Conservation (phyloP, 2,329 filamentous ascomycete genomes). For the Tolypocladium ovalisporum region DNA sequence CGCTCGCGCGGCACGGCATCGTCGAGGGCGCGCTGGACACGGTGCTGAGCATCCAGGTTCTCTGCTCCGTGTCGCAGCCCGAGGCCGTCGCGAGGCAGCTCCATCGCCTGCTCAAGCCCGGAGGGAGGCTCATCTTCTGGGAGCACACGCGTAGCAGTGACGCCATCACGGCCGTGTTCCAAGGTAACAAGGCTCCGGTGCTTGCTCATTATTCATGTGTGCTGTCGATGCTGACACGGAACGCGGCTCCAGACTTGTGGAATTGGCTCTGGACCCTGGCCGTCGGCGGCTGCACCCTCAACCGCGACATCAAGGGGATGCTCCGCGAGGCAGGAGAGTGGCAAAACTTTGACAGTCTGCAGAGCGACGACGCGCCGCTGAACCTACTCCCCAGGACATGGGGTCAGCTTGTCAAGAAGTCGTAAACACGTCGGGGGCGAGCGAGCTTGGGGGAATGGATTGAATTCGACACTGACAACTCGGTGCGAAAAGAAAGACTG, state of each 20-base stretch:
- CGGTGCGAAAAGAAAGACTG: constrained; percentile 4
- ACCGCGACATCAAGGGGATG: constrained; percentile 13
- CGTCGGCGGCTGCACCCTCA: constrained; percentile 19
- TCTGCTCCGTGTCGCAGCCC: constrained; percentile 26
- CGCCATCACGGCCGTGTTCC: constrained; percentile 14
- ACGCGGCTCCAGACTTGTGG: constrained; percentile 10
- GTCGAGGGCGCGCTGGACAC: constrained; percentile 23
- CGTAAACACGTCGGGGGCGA: not conserved
- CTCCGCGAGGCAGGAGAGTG: constrained; percentile 18
- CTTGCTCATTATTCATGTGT: not conserved
- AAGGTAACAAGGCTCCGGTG: constrained; percentile 12
- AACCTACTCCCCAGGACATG: constrained; percentile 17
- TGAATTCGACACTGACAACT: not conserved
- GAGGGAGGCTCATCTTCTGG: constrained; percentile 34
- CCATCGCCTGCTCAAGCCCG: constrained; percentile 31
- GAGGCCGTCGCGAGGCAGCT: constrained; percentile 17
- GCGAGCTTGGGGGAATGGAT: not conserved
- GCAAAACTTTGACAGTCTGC: constrained; percentile 18
- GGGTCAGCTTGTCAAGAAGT: constrained; percentile 17
- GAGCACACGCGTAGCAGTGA: constrained; percentile 24
- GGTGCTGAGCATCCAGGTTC: constrained; percentile 29
- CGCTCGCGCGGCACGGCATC: constrained; percentile 24
- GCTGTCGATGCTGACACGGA: constrained; percentile 2
- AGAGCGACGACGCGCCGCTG: constrained; percentile 14
- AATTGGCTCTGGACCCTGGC: constrained; percentile 19